Evolutionary conservation across 768 basidiomycete genomes (phyloP).

Genomic region (Rhizopogon vesiculosus): DNA sequence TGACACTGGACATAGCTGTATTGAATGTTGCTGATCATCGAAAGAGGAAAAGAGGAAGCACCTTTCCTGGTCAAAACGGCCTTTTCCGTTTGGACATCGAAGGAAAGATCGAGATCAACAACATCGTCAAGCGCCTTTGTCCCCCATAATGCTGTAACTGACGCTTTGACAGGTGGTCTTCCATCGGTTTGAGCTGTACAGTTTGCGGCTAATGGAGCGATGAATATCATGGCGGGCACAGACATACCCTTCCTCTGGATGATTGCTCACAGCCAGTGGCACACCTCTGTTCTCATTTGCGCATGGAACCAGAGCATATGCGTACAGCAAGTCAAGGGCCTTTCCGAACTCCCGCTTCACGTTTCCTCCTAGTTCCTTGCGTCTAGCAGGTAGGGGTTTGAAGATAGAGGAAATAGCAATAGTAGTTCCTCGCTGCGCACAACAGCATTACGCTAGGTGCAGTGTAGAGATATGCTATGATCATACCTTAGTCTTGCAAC

Average conservation of each 20-base stretch:
- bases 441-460: not conserved
- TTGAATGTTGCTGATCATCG: not conserved
- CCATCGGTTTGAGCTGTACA: conserved; percentile 69
- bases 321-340: conserved; percentile 73
- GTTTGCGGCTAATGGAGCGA: conserved; percentile 45
- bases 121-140: conserved; percentile 72
- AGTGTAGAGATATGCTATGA: conserved; percentile 1
- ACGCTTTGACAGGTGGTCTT: conserved; percentile 50
- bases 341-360: conserved; percentile 87
- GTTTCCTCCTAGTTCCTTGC: conserved; percentile 88
- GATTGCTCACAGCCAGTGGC: conserved; percentile 70
- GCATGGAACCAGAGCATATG: conserved; percentile 88
- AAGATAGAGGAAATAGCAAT: conserved; percentile 71
- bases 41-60: conserved; percentile 8
- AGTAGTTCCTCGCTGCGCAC: conserved; percentile 80
- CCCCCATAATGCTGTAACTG: conserved; percentile 81
- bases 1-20: conserved; percentile 6
- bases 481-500: conserved; percentile 75
- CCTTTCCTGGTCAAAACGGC: conserved; percentile 14
- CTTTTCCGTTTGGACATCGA: conserved; percentile 68
- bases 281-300: conserved; percentile 52
- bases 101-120: conserved; percentile 64
- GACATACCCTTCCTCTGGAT: conserved; percentile 63
- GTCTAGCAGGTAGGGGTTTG: conserved; percentile 77
- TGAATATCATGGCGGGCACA: not conserved